Evolutionary conservation across 352 stramenopile genomes (phyloP).

Genomic region (Globisporangium splendens): DNA sequence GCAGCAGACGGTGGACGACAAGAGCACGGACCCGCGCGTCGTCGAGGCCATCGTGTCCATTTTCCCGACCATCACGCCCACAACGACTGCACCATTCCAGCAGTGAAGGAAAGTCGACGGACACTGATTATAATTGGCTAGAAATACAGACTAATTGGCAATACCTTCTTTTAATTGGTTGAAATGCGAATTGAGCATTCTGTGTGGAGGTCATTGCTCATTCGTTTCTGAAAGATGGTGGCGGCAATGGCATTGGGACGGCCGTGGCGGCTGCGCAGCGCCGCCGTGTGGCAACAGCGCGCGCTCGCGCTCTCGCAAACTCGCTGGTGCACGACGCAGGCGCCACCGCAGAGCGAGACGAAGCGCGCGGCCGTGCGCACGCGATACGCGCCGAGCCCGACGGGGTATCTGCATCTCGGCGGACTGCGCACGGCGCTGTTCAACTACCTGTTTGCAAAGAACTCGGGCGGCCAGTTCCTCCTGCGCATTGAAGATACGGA

Average conservation of each 20-base stretch:
- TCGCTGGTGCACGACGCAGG: not conserved
- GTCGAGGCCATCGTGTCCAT: conserved; percentile 25
- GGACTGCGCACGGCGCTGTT: conserved; percentile 90
- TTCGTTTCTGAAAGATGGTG: not conserved
- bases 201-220: not conserved
- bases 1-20: conserved; percentile 22
- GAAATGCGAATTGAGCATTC: conserved; percentile 2
- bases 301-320: conserved; percentile 1
- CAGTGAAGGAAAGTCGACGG: not conserved
- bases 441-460: conserved; percentile 91
- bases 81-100: not conserved
- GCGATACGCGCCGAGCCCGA: conserved; percentile 89
- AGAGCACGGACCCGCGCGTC: conserved; percentile 35
- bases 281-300: not conserved
- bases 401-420: conserved; percentile 88
- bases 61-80: conserved; percentile 23
- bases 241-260: conserved; percentile 1
- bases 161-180: not conserved
- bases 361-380: conserved; percentile 44
- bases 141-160: not conserved
- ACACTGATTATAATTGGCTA: not conserved
- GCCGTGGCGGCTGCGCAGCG: conserved; percentile 4
- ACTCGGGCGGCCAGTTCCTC: conserved; percentile 79
- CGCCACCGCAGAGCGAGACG: conserved; percentile 3
- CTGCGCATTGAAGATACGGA: conserved; percentile 93